Base-by-base conservation (phyloP, 202 grass and related monocot genomes). In the Schoenoplectus triqueter region DNA sequence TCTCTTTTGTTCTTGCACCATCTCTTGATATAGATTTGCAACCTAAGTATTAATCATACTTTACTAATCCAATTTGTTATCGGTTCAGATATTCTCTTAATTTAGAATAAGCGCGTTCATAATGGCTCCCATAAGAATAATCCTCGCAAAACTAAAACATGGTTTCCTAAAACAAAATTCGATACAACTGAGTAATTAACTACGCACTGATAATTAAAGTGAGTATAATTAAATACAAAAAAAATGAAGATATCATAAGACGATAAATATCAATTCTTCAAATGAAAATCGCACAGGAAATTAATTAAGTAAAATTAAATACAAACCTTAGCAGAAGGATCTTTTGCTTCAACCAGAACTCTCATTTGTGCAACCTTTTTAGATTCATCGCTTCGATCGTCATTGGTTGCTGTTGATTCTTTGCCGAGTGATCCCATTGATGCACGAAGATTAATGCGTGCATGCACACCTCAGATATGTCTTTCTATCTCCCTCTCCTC, bases 301-400 rank as follows among this genome's bases (percentile, higher is more conserved):
- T 31, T 31, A 31, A 31, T 31, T 31, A 31, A 31, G 31, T 31
- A 31, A 31, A 31, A 31, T 31, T 31, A 31, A 31, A 31, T 31
- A 31, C 31, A 31, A 31, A 31, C 96, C 96, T 96, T 96, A 56
- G 88, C 83, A 21, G 87, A 80, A 10, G 91, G 91, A 40, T 99
- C 96, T 86, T 91, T 88, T 1, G 83, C 87, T 81, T 96, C 87
- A 14, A 88, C 90, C 5, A 87, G 82, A 73, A 69, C 86, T 84
- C 93, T 92, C 80, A 96, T 91, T 66, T 91, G 84, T 14, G 86
- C 80, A 61, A 99, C 86, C 89, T 88, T 93, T 85, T 94, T 91
- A 88, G 86, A 86, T 87, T 95, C 95, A 18, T 59, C 68, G 9
- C 40, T 77, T 17, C 82, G 81, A 39, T 66, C 74, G 0, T 83